Base-by-base conservation (phyloP, 2,329 filamentous ascomycete genomes). In the Bipolaris sorokiniana region DNA sequence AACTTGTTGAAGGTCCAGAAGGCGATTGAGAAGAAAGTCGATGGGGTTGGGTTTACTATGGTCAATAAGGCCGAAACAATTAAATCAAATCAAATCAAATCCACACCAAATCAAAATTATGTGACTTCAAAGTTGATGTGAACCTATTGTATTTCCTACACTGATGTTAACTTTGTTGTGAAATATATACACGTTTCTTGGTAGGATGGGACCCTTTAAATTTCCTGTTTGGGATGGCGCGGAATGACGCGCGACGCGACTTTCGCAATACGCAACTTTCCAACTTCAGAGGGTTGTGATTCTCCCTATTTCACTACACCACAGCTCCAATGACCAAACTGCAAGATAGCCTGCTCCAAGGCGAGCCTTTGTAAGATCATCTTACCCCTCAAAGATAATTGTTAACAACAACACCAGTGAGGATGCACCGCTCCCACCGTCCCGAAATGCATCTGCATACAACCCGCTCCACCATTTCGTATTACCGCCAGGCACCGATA, bases 391-490 rank as follows among this genome's bases (percentile, higher is more conserved):
- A 33, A 20, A 26, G 18, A n/a, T 50, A 28, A 38, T 23, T 26
- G 22, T 61, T 70, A 45, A 71, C 58, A 51, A 42, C 15, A 45
- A 38, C 56, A 31, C 10, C 28, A 74, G 72, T 48, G 64, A 62
- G 50, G 69, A 72, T 59, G 62, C 68, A 48, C 57, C 69, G 37
- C 54, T 59, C 26, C 51, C 60, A 23, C 62, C 65, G 10, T 57
- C 61, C 41, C 67, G 74, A 60, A 54, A 62, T 41, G 63, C 81
- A 18, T 88, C 86, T 3, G 68, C 78, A 53, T 98, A 97, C 81
- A 88, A 86, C 54, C 88, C 94, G 0, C 83, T 96, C 26, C 80
- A 87, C 52, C 90, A 88, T 7, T 98, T 92, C 76, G 80, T 81
- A 47, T 85, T 98, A 9, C 84, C 90, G 22, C 88, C 81, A 62